Evolutionary conservation across 177 flowering plant genomes (phyloP).

Genomic region (Vitis hybrid): DNA sequence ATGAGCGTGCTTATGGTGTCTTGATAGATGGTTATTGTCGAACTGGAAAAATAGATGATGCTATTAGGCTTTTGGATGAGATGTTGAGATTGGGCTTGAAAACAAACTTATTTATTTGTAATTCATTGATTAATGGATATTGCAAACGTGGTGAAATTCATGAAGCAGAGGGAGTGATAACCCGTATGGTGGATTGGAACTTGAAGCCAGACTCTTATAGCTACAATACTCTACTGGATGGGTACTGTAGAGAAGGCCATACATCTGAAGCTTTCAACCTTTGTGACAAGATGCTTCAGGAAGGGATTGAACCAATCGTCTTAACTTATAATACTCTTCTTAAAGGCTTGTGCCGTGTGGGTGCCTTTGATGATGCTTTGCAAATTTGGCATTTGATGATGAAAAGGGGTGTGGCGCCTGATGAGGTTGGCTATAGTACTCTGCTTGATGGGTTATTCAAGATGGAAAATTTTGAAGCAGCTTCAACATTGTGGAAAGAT

Average conservation of each 20-base stretch:
- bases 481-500: constrained; percentile 63
- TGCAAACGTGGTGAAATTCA: constrained; percentile 61
- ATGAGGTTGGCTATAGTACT: constrained; percentile 67
- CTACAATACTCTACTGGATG: constrained; percentile 69
- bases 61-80: constrained; percentile 56
- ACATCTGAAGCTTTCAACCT: constrained; percentile 52
- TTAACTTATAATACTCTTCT: constrained; percentile 79
- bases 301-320: constrained; percentile 52
- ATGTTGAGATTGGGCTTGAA: constrained; percentile 64
- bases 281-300: constrained; percentile 55
- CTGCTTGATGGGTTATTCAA: constrained; percentile 72
- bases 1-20: constrained; percentile 69
- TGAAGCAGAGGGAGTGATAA: constrained; percentile 52
- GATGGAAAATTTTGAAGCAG: constrained; percentile 49
- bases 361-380: constrained; percentile 58
- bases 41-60: constrained; percentile 66
- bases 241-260: constrained; percentile 56
- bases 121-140: constrained; percentile 74
- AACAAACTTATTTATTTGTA: constrained; percentile 63
- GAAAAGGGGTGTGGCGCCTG: constrained; percentile 59
- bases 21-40: constrained; percentile 73
- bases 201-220: constrained; percentile 72
- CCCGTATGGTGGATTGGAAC: constrained; percentile 44
- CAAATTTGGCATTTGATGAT: constrained; percentile 70
- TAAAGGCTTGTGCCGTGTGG: constrained; percentile 63